Evolutionary conservation across 805 yeast species (phyloP).

Genomic region (Spathaspora boniae): DNA sequence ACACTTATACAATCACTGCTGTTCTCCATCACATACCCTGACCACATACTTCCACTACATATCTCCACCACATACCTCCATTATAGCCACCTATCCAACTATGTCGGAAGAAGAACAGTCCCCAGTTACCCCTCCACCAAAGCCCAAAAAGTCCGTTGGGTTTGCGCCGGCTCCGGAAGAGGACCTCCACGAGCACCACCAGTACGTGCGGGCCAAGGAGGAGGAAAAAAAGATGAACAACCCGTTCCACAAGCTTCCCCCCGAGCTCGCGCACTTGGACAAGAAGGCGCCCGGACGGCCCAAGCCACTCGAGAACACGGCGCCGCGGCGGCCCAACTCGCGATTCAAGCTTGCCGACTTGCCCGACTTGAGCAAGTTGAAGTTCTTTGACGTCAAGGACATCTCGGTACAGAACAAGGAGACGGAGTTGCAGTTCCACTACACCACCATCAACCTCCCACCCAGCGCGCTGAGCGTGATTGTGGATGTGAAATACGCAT

Average conservation of each 20-base stretch:
- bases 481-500: constrained; percentile 56
- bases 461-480: constrained; percentile 46
- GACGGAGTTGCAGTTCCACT: constrained; percentile 51
- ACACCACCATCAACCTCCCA: constrained; percentile 48
- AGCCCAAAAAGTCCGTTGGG: constrained; percentile 29
- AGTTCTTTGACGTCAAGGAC: constrained; percentile 49
- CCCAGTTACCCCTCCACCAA: constrained; percentile 1
- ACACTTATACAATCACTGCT: too few species aligned
- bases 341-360: constrained; percentile 2
- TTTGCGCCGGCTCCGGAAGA: constrained; percentile 37
- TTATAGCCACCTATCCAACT: too few species aligned
- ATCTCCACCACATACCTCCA: too few species aligned
- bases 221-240: constrained; percentile 23
- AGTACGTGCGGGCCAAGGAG: constrained; percentile 22
- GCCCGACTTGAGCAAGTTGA: constrained; percentile 43
- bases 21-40: too few species aligned
- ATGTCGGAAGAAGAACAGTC: constrained; percentile 3
- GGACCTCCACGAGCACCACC: constrained; percentile 34
- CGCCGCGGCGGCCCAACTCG: constrained; percentile 1
- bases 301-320: constrained; percentile 19
- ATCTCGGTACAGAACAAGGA: constrained; percentile 40
- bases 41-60: too few species aligned
- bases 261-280: constrained; percentile 37
- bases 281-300: constrained; percentile 22
- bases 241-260: constrained; percentile 39